Evolutionary conservation across 2,329 filamentous ascomycete genomes (phyloP).

Genomic region (Aspergillus sp.): DNA sequence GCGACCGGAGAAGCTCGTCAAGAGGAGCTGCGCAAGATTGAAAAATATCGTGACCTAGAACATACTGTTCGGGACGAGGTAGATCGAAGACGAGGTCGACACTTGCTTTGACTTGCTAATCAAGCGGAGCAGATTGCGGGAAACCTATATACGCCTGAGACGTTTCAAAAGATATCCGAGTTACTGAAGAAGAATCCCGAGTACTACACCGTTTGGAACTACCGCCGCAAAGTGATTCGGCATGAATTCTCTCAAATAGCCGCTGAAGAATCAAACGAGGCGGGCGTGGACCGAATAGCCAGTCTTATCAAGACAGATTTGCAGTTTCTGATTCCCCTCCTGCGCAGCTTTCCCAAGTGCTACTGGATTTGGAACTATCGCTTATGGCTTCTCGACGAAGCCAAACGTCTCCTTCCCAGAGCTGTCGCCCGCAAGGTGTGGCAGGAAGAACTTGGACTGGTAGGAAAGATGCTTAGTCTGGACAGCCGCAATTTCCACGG

Average conservation of each 20-base stretch:
- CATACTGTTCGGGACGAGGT: slow-evolving; percentile 70
- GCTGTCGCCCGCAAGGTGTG: slow-evolving; percentile 69
- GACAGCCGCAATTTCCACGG: slow-evolving; percentile 96
- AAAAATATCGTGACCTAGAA: slow-evolving; percentile 74
- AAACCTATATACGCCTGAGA: slow-evolving; percentile 47
- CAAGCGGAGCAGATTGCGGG: slow-evolving; percentile 39
- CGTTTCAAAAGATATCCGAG: slow-evolving; percentile 49
- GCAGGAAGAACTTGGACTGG: slow-evolving; percentile 80
- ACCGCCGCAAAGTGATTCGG: slow-evolving; percentile 70
- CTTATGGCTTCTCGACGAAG: slow-evolving; percentile 78
- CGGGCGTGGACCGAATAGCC: slow-evolving; percentile 52
- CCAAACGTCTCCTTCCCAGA: slow-evolving; percentile 65
- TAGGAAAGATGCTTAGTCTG: slow-evolving; percentile 82
- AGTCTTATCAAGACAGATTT: slow-evolving; percentile 72
- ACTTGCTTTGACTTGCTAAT: slow-evolving; percentile 9
- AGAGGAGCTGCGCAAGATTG: slow-evolving; percentile 75
- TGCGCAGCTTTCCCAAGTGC: slow-evolving; percentile 89
- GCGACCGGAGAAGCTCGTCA: slow-evolving; percentile 72
- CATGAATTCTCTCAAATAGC: slow-evolving; percentile 56
- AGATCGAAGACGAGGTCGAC: slow-evolving; percentile 13
- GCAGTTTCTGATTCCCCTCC: slow-evolving; percentile 78
- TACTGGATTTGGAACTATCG: slow-evolving; percentile 99
- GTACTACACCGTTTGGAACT: slow-evolving; percentile 56
- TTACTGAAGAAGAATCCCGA: slow-evolving; percentile 52
- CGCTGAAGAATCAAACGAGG: slow-evolving; percentile 32